Base-by-base conservation (phyloP, 2,329 filamentous ascomycete genomes). In the Aurifilum marmelostoma region DNA sequence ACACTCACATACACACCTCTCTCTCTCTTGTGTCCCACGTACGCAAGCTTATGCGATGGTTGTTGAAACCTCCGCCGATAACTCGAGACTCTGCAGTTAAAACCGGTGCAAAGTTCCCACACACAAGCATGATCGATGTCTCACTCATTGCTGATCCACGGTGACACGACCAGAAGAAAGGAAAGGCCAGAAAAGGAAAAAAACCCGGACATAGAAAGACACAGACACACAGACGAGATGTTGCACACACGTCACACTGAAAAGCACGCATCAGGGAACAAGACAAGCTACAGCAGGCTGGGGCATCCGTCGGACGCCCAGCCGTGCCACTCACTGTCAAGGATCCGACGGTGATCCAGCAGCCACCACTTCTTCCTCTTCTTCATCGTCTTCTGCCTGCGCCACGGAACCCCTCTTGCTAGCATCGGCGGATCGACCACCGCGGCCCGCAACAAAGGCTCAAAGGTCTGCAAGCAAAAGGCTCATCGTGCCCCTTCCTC, bases 231-330 rank as follows among this genome's bases (percentile, higher is more conserved):
- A 60, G 54, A 66, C 52, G 58, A 43, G 24, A 21, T 27, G 47
- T 32, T 37, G 47, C 56, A 60, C 27, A 66, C 56, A 61, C 47
- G 41, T 67, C 65, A 67, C 65, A 62, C 65, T 65, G 63, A 62
- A 58, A 67, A 47, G 65, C 65, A 67, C 65, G 65, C 65, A 67
- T 67, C 59, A 60, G 54, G 65, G 65, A 67, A 56, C 65, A 67
- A 67, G 65, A 67, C 65, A 56, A 60, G 65, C 62, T 67, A 60
- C 59, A 60, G 65, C 65, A 67, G 65, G 65, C 65, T n/a, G n/a
- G 61, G 65, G 34, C 34, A 21, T 52, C 11, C 27, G 43, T 34
- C 24, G 43, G 41, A 61, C 14, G 47, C 65, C 61, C 65, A 54
- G 32, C 65, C 65, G 52, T 61, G 59, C 43, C 65, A 67, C 65